phyloP scores from a whole-genome alignment of 2,329 filamentous ascomycete genomes.

The Trichoderma sp. region DNA sequence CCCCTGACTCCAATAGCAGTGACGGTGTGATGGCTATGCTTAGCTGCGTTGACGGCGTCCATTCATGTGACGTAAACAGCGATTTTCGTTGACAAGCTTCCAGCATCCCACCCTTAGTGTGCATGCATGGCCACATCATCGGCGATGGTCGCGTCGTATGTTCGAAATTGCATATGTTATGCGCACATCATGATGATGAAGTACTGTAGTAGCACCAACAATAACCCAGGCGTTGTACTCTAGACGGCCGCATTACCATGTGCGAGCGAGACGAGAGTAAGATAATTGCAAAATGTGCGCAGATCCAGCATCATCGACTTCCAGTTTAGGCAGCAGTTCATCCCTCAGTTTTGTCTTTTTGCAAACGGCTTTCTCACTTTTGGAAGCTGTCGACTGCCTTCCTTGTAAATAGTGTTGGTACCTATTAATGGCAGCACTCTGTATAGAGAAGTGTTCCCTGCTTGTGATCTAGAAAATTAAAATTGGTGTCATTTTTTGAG shows the following conservation, averaged over 20 bases:
- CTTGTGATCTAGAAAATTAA: slow-evolving; percentile 19
- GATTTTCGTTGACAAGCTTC: slow-evolving; percentile 16
- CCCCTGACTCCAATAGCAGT: slow-evolving; percentile 5
- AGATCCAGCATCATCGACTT: slow-evolving; percentile 26
- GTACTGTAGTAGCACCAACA: neutral
- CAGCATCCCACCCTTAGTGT: slow-evolving; percentile 3
- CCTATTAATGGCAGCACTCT: neutral
- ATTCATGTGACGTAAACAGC: slow-evolving; percentile 21
- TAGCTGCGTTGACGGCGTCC: slow-evolving; percentile 6
- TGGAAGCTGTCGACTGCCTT: neutral
- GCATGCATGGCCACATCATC: slow-evolving; percentile 26
- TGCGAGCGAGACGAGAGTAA: neutral
- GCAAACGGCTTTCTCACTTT: slow-evolving; percentile 1
- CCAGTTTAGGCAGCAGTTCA: slow-evolving; percentile 10
- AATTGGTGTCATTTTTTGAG: slow-evolving; percentile 2
- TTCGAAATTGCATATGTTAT: slow-evolving; percentile 23
- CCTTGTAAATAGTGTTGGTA: neutral
- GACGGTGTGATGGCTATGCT: slow-evolving; percentile 22
- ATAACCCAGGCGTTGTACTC: neutral
- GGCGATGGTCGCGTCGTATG: slow-evolving; percentile 16
- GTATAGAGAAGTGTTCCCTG: neutral
- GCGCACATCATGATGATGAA: slow-evolving; percentile 22
- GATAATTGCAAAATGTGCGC: slow-evolving; percentile 14
- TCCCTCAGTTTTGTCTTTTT: slow-evolving; percentile 10
- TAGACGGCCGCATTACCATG: neutral